Base-by-base conservation (phyloP, 345 rosid genomes). In the Trapa incisa region DNA sequence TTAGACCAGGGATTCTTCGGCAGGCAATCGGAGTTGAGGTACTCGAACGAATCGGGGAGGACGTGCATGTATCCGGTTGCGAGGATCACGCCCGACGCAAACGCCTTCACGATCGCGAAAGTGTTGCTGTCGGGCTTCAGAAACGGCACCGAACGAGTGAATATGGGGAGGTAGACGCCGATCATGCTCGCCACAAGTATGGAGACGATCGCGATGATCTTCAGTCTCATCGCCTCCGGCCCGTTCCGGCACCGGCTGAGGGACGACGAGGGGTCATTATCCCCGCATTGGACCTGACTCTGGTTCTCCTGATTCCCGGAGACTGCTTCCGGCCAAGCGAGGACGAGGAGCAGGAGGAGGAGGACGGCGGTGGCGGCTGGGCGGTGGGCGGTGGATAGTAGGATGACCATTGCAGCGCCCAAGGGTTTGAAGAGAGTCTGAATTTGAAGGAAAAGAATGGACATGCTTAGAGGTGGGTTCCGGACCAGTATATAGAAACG, bases 51-150 rank as follows among this genome's bases (percentile, higher is more conserved):
- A 1, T 86, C 84, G 0, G 94, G 88, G 3, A 89, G 82, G 14
- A 84, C 77, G 79, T 87, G 93, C 42, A 89, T 53, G 71, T 84
- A 85, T 5, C 91, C 85, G 0, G 93, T 85, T n/a, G 86, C 80
- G 7, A 87, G 72, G 43, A 85, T 89, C 22, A 84, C 89, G 6
- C 91, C 93, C 0, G 93, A 85, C 1, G 91, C 89, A 54, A 84
- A 85, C 3, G 89, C 87, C 70, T 83, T 85, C 33, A 89, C 76
- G 74, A 78, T 75, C 79, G 84, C 81, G 83, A 85, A 87, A 14
- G 79, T 22, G 63, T 85, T 75, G 36, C 75, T 82, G 47, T 87
- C 85, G 10, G 93, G 85, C 32, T 79, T 71, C 16, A 87, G 47
- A 3, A 73, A 54, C 11, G 74, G 74, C 2, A 85, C 53, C 8